Conservation (phyloP, 306 rosid genomes). For the Castanea mollissima region DNA sequence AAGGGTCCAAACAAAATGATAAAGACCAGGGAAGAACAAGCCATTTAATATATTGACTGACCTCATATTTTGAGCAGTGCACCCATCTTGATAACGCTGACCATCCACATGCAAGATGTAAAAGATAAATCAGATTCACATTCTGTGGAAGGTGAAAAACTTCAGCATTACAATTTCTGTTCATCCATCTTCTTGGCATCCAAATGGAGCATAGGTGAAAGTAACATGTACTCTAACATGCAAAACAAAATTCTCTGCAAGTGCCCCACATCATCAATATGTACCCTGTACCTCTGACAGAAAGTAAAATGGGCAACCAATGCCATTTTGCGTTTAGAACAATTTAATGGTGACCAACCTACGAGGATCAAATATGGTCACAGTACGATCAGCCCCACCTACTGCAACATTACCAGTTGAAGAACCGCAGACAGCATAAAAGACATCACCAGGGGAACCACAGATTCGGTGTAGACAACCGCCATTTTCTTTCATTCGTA, state of each 20-base stretch:
- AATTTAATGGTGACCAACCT: conserved; percentile 46
- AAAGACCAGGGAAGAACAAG: conserved; percentile 16
- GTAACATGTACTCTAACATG: not conserved
- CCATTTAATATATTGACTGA: conserved; percentile 25
- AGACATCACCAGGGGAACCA: conserved; percentile 70
- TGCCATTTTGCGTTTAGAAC: conserved; percentile 9
- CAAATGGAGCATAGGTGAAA: not conserved
- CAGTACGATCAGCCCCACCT: conserved; percentile 85
- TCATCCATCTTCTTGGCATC: not conserved
- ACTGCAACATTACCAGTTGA: conserved; percentile 74
- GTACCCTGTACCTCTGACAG: conserved; percentile 1
- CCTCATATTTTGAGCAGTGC: conserved; percentile 93
- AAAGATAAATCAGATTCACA: conserved; percentile 22
- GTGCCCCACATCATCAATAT: conserved; percentile 1
- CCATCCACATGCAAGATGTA: conserved; percentile 56
- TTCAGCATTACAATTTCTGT: not conserved
- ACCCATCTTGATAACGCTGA: conserved; percentile 79
- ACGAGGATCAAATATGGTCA: conserved; percentile 92
- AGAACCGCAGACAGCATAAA: conserved; percentile 72
- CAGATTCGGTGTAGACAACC: conserved; percentile 79
- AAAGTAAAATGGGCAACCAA: conserved; percentile 18
- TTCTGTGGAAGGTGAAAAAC: conserved; percentile 6
- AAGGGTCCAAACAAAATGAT: conserved; percentile 10
- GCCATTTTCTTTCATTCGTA: conserved; percentile 87
- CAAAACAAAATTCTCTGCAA: not conserved